Base-by-base conservation (phyloP, 1,139 yeast species). In the Hansenula lynferdii region DNA sequence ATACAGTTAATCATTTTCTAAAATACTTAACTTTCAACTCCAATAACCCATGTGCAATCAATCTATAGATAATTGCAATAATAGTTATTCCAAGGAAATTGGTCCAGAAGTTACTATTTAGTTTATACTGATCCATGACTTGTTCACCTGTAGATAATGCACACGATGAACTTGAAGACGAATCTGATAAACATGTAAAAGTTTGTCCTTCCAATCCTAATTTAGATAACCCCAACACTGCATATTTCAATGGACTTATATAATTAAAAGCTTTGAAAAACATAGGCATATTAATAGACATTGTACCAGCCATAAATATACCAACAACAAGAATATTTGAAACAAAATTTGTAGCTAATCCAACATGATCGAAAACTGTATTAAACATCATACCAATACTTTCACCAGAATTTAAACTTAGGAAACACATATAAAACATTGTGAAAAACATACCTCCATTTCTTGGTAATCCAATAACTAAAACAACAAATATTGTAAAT, bases 301-400 rank as follows among this genome's bases (percentile, higher is more conserved):
- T 72, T 6, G 90, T 68, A n/a, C 96, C 96, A 4, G 87, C 86
- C 94, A 86, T 84, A 50, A 83, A 77, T 15, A 83, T 74, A 8
- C 90, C 92, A 41, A 85, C 64, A 5, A 85, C 73, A 36, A 84
- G 61, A 24, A 83, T 55, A 9, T 77, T 72, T 0, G 89, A 72
- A 34, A 86, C 72, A 6, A 85, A 61, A 51, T 84, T 85, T 18
- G 85, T 77, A 0, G 94, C 95, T 48, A 86, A 72, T 0, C 95
- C 96, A 39, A 85, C 74, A 54, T 86, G 90, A 40, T 70, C 67
- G 51, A 86, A 80, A 0, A 83, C 50, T n/a, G 90, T 77, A 53
- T 85, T 85, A 45, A 86, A 80, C 35, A 83, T 67, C 8, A 86
- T 83, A 0, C 96, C 96, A 32, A 86, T 64, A 1, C 92, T 81